Evolutionary conservation across 805 yeast genomes (phyloP).

Genomic region (Candida endomychidarum): DNA sequence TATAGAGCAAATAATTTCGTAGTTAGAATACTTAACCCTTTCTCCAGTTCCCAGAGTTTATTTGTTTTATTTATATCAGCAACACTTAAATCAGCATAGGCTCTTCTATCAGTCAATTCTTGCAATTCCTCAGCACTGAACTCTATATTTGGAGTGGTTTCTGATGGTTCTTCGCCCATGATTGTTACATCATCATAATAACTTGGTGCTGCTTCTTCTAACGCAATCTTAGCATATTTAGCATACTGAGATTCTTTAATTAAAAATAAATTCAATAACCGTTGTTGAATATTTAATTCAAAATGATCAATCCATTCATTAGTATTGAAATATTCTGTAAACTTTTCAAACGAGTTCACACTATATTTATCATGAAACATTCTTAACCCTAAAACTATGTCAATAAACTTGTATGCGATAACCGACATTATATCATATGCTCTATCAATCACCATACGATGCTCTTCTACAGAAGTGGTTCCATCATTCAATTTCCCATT

Average conservation of each 20-base stretch:
- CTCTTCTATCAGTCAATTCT: too few species aligned
- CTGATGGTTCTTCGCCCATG: too few species aligned
- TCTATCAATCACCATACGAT: too few species aligned
- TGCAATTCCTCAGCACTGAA: too few species aligned
- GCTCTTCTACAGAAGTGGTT: too few species aligned
- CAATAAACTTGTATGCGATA: too few species aligned
- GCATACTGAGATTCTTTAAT: constrained; percentile 50
- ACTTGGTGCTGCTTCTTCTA: too few species aligned
- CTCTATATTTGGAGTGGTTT: too few species aligned
- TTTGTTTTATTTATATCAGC: constrained; percentile 1
- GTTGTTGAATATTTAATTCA: constrained; percentile 27
- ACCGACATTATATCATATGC: too few species aligned
- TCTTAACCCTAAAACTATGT: constrained; percentile 32
- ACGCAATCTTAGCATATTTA: constrained; percentile 27
- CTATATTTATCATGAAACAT: constrained; percentile 32
- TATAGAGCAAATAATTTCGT: constrained; percentile 39
- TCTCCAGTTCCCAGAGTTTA: constrained; percentile 38
- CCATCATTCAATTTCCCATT: constrained; percentile 2
- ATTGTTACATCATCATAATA: neutral
- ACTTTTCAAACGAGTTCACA: constrained; percentile 29
- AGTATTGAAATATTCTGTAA: constrained; percentile 33
- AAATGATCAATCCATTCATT: constrained; percentile 23
- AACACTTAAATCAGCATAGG: too few species aligned
- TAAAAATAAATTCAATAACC: constrained; percentile 45
- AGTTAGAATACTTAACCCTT: constrained; percentile 40